Conservation (phyloP, 2,329 filamentous ascomycete genomes). For the Calonectria multiphialidica region DNA sequence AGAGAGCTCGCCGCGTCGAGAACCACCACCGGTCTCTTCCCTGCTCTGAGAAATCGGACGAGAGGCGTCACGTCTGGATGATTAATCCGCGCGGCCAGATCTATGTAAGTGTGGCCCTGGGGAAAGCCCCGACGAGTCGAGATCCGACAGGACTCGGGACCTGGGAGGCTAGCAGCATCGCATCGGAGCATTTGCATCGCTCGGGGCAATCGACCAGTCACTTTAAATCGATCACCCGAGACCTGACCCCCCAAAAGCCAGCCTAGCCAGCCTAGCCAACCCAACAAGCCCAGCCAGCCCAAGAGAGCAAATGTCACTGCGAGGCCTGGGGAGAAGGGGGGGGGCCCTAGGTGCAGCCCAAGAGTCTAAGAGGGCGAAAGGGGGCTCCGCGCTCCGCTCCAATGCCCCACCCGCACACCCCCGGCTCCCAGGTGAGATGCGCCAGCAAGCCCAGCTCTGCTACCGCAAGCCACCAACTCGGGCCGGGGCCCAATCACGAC, state of each 20-base stretch:
- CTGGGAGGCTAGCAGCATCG: constrained; percentile 11
- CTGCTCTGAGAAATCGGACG: constrained; percentile 6
- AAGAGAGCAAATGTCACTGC: too few species aligned
- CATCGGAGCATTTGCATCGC: constrained; percentile 20
- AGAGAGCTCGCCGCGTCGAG: neutral
- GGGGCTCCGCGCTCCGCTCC: neutral
- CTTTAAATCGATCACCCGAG: constrained; percentile 21
- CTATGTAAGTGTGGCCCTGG: neutral
- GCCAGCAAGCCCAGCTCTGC: neutral
- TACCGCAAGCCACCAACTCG: neutral
- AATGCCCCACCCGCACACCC: neutral
- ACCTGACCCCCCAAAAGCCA: constrained; percentile 1
- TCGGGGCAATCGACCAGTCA: constrained; percentile 20
- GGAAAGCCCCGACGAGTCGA: constrained; percentile 15
- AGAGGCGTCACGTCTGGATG: constrained; percentile 22
- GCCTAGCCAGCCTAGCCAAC: too few species aligned
- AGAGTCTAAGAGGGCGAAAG: neutral
- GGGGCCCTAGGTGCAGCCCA: too few species aligned
- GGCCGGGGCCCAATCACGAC: constrained; percentile 1
- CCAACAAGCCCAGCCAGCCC: too few species aligned
- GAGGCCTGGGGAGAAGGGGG: too few species aligned
- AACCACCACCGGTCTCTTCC: neutral
- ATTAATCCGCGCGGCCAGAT: constrained; percentile 34
- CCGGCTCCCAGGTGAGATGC: neutral
- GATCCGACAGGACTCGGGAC: constrained; percentile 15